Conservation (phyloP, 768 basidiomycete species). For the Hortiboletus flavorubellus region DNA sequence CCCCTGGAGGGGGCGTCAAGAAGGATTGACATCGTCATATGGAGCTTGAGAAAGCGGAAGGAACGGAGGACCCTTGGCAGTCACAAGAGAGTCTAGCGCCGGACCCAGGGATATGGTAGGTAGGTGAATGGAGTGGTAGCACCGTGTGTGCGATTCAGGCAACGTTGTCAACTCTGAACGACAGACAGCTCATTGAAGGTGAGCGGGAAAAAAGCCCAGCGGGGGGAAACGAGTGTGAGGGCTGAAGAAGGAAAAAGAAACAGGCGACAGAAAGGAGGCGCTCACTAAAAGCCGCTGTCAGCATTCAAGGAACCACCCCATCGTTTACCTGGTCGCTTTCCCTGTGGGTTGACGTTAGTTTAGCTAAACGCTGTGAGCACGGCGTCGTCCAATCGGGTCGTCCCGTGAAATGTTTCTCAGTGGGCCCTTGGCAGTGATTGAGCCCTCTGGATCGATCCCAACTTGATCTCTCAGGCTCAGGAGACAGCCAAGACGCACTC, state of each 20-base stretch:
- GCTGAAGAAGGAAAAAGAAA: neutral
- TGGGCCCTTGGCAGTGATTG: neutral
- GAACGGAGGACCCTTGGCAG: neutral
- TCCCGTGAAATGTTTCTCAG: neutral
- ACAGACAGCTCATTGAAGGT: constrained; percentile 10
- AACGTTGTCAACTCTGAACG: constrained; percentile 3
- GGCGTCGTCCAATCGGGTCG: neutral
- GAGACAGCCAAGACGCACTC: neutral
- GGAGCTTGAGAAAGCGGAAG: neutral
- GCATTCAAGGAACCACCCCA: constrained; percentile 1
- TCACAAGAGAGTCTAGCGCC: neutral
- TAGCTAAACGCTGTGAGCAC: constrained; percentile 6
- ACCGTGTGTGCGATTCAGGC: constrained; percentile 22
- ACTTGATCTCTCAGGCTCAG: neutral
- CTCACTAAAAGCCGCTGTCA: constrained; percentile 4
- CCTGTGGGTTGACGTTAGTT: constrained; percentile 15
- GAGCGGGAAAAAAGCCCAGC: neutral
- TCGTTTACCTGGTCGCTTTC: neutral
- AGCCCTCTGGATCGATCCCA: neutral
- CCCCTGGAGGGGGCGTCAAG: constrained; percentile 4
- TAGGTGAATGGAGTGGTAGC: constrained; percentile 6
- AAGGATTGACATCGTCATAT: constrained; percentile 11
- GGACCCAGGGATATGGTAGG: neutral
- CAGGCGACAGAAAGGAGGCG: constrained; percentile 6
- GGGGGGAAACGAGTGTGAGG: neutral